Base-by-base conservation (phyloP, 2,329 filamentous ascomycete species). In the Cladosporium cucumerinum region DNA sequence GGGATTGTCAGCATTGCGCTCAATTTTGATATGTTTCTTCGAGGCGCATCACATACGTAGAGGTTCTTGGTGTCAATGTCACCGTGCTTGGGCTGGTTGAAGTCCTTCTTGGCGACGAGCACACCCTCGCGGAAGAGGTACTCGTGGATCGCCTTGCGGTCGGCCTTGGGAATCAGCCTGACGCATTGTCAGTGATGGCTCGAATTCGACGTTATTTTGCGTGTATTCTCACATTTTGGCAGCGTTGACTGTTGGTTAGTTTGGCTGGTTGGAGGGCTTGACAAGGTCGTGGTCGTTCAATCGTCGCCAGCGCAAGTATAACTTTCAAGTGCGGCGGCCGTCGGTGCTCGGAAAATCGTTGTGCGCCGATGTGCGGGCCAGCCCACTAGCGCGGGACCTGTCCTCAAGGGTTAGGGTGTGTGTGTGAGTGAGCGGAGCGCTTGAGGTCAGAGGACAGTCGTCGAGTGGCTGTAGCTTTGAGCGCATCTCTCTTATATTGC, bases 71-170 rank as follows among this genome's bases (percentile, higher is more conserved):
- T 96, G 86, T 97, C 95, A 82, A 98, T 95, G 78, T 99, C 94
- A 80, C 87, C 87, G 87, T 99, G 95, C 89, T 96, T 96, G 81
- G 92, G 90, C 77, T 93, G 91, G 87, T 97, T 96, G 89, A 89
- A 97, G 87, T 99, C 92, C 89, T 99, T 98, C 87, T 96, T 93
- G 76, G 95, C 95, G 82, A 98, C 94, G 86, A 98, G 92, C 71
- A 89, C 87, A 82, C 87, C 87, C 85, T 90, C 86, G 66, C 75
- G 74, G 90, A 97, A 96, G 88, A 99, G 92, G 90, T 94, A 96
- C 90, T 94, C 94, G 89, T 99, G 95, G 86, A 99, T 98, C 90
- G 93, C 92, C 92, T 99, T 99, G 87, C 96, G 93, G 87, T 99
- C 95, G 84, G 92, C 91, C 90, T 98, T 98, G 82, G 95, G 95